Conservation (phyloP, 2,329 filamentous ascomycete genomes). For the Zymoseptoria ardabiliae region DNA sequence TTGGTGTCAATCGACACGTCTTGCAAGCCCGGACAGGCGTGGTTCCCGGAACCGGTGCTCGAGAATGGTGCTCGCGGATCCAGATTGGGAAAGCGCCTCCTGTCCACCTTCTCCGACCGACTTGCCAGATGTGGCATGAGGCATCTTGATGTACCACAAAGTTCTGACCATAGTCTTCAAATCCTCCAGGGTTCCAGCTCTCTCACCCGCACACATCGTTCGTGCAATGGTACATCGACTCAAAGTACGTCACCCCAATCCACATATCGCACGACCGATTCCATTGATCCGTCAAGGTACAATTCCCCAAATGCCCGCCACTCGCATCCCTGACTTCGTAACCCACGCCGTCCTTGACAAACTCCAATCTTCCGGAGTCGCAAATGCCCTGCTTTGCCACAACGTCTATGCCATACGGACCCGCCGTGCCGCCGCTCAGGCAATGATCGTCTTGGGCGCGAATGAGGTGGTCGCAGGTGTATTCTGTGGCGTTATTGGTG, state of each 20-base stretch:
- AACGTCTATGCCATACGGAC: constrained; percentile 2
- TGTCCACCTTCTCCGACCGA: no score
- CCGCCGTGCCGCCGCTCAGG: constrained; percentile 14
- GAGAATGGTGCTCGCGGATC: no score
- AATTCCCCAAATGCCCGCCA: constrained; percentile 10
- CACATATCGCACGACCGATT: constrained; percentile 13
- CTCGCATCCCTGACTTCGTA: constrained; percentile 10
- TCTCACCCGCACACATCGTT: constrained; percentile 10
- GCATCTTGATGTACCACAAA: background rate
- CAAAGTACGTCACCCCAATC: constrained; percentile 16
- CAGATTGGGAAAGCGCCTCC: no score
- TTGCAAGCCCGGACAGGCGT: no score
- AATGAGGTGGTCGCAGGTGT: constrained; percentile 13
- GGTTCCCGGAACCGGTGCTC: no score
- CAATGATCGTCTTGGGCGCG: constrained; percentile 16
- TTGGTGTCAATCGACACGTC: no score
- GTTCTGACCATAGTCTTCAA: background rate
- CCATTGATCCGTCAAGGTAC: constrained; percentile 5
- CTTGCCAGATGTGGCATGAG: background rate
- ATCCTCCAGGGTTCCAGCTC: background rate
- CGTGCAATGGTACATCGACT: constrained; percentile 11
- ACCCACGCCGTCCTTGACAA: constrained; percentile 5
- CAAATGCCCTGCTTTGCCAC: constrained; percentile 12
- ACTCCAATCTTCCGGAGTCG: constrained; percentile 12
- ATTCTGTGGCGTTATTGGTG: constrained; percentile 7